Evolutionary conservation across 768 basidiomycete species (phyloP), one percentile per base, ranked within the genome.

Genomic region (Psilocybe cyanescens): DNA sequence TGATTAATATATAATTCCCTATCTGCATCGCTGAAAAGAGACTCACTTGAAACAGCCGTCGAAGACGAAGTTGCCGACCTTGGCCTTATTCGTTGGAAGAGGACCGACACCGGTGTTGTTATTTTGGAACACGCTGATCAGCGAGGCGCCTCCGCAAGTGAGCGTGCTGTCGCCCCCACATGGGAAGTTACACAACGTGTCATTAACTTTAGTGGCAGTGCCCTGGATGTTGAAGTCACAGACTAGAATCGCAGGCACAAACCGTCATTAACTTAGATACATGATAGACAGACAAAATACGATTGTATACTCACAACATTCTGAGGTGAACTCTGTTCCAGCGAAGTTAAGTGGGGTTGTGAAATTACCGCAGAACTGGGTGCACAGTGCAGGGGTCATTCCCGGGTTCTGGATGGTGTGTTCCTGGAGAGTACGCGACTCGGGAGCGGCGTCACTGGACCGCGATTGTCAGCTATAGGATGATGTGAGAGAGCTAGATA

Each of bases 191-290:
- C 65, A 65, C 8, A 56, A 46, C 28, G 55, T 52, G 30, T 59
- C 52, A 28, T 62, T 55, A 16, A 65, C 58, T 14, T 60, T 48
- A 24, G 39, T 58, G 1, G 65, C 65, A 8, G 65, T 65, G 14
- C 65, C 65, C 55, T 62, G 60, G 19, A 65, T 65, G 51, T 62
- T 59, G 52, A 62, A 62, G 37, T 62, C 65, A 50, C 63, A 65
- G 53, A 49, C 63, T 65, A 58, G 5, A 47, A 12, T 17, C n/a
- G 45, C 33, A 19, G 31, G 51, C 17, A 45, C 37, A 55, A 5
- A 9, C 29, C 31, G 28, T 19, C 19, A 47, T 39, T 29, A 39
- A 46, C 28, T 31, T 30, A 1, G 12, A 35, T 39, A 30, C 19
- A 33, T 19, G 33, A 29, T 24, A 8, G 17, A 2, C 14, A n/a